Evolutionary conservation across 1,284 basidiomycete genomes (phyloP).

Genomic region (Ustilago cynodontis): DNA sequence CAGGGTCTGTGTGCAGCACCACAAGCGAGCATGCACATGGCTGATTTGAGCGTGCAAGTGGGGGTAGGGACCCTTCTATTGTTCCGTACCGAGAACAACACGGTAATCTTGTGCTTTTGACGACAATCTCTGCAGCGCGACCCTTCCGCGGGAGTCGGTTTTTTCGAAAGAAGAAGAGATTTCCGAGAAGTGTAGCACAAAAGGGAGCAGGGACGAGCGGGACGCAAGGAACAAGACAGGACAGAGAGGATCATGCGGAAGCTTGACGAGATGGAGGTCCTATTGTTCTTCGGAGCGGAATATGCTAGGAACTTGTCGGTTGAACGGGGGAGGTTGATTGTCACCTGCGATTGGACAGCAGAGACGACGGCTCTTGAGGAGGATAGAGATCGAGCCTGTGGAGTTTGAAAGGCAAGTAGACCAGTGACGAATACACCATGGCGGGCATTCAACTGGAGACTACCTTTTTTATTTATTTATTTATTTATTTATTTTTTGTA

Average conservation of each 20-base stretch:
- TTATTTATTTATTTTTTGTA: no score
- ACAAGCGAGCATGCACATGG: constrained; percentile 4
- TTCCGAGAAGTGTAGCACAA: background rate
- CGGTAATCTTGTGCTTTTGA: constrained; percentile 3
- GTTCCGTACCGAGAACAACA: background rate
- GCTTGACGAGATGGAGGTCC: background rate
- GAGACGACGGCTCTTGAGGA: background rate
- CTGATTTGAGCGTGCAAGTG: background rate
- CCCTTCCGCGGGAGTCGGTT: background rate
- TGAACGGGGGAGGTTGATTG: background rate
- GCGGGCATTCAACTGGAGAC: no score
- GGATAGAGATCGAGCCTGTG: background rate
- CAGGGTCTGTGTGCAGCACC: constrained; percentile 2
- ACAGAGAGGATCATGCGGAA: background rate
- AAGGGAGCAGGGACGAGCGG: no score
- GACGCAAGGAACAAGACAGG: background rate
- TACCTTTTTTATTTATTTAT: no score
- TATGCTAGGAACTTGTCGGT: background rate
- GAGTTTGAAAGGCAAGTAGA: background rate
- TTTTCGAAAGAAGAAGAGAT: background rate
- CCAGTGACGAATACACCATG: no score
- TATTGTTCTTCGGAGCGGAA: background rate
- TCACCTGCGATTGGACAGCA: background rate
- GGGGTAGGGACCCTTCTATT: background rate
- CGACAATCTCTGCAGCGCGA: background rate